Percentiles rank a stretch among this genome's conserved stretches.
phyloP scores from a whole-genome alignment of 257 asterid genomes.

The Solanum chilense region DNA sequence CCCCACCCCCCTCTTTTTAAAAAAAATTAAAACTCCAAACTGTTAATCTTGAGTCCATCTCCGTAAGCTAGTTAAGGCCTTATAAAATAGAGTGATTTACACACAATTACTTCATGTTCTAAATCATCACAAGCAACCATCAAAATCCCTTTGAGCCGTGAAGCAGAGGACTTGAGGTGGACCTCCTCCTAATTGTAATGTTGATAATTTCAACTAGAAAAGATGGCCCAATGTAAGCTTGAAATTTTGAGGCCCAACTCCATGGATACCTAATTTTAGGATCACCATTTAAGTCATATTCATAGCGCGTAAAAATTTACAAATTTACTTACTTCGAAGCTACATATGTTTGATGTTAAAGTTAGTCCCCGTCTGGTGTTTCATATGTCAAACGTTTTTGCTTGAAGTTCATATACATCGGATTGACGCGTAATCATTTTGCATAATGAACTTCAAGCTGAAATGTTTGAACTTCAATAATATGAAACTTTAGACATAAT shows the following conservation, averaged over 20 bases:
- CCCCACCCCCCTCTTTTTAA: too few species aligned
- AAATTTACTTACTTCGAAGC: neutral
- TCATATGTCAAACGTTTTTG: neutral
- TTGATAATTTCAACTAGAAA: neutral
- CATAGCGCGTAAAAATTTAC: neutral
- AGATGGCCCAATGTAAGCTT: neutral
- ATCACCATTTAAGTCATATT: neutral
- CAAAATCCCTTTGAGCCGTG: too few species aligned
- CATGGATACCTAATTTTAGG: neutral
- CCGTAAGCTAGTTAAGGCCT: too few species aligned
- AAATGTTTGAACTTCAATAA: neutral
- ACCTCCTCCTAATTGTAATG: too few species aligned
- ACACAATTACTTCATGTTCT: too few species aligned
- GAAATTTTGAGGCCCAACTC: neutral
- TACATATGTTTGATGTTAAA: neutral
- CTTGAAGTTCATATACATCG: neutral
- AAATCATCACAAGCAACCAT: too few species aligned
- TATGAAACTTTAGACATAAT: neutral
- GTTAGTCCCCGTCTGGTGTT: neutral
- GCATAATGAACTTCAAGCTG: neutral
- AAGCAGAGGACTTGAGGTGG: too few species aligned
- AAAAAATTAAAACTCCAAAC: too few species aligned
- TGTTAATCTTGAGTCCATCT: too few species aligned
- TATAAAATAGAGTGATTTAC: too few species aligned
- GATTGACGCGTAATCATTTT: neutral